Evolutionary conservation across 2,329 filamentous ascomycete species (phyloP).

Genomic region (Phialophora verrucosa): DNA sequence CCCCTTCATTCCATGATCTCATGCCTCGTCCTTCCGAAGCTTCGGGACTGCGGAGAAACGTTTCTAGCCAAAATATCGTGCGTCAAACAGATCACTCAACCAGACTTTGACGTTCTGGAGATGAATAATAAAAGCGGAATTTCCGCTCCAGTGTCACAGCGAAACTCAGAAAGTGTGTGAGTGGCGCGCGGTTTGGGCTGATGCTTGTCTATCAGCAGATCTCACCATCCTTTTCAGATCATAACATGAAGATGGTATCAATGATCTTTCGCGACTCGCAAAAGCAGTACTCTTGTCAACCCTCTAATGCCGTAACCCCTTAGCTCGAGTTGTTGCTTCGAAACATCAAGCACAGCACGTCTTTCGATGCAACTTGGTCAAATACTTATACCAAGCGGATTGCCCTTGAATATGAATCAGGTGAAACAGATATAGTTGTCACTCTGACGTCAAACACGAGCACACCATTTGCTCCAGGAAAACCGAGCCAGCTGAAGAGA

Average conservation of each 20-base stretch:
- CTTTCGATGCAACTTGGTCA: background rate
- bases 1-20: background rate
- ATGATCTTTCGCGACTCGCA: background rate
- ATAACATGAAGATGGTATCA: background rate
- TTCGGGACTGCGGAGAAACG: background rate
- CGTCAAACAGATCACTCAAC: background rate
- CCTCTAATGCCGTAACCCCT: background rate
- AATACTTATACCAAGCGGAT: background rate
- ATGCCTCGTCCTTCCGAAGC: background rate
- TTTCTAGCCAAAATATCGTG: background rate
- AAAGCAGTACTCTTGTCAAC: background rate
- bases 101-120: background rate
- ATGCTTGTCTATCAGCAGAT: background rate
- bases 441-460: background rate
- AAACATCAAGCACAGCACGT: background rate
- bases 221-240: background rate
- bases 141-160: background rate
- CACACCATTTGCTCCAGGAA: background rate
- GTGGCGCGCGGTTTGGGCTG: background rate
- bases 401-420: background rate
- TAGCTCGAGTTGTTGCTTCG: background rate
- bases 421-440: background rate
- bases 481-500: background rate
- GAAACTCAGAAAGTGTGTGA: background rate
- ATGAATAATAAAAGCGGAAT: background rate